Evolutionary conservation across 352 stramenopile species (phyloP).

Genomic region (Albugo candida): DNA sequence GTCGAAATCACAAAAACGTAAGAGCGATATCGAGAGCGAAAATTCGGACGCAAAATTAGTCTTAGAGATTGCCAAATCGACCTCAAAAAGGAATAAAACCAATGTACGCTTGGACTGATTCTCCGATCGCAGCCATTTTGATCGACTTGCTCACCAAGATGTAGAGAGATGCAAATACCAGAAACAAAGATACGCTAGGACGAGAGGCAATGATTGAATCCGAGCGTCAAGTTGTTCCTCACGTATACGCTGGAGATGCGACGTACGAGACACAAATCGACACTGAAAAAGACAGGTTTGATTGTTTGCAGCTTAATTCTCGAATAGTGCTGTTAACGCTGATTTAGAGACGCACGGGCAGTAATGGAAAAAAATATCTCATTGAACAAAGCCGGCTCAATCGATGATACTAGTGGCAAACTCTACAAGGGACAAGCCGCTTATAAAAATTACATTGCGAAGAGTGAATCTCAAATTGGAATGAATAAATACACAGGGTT

Average conservation of each 20-base stretch:
- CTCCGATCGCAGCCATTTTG: too few species aligned
- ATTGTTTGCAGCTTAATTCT: background rate
- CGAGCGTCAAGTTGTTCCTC: slow-evolving; percentile 48
- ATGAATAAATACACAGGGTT: slow-evolving; percentile 82
- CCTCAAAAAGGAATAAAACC: background rate
- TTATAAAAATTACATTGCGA: slow-evolving; percentile 79
- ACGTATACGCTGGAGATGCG: slow-evolving; percentile 60
- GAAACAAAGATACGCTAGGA: too few species aligned
- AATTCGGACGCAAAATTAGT: background rate
- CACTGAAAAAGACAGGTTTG: slow-evolving; percentile 48
- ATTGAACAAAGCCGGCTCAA: slow-evolving; percentile 42
- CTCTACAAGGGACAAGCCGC: slow-evolving; percentile 64
- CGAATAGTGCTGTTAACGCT: too few species aligned
- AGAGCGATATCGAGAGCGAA: background rate
- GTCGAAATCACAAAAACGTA: background rate
- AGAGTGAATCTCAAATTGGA: slow-evolving; percentile 72
- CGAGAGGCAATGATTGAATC: slow-evolving; percentile 21
- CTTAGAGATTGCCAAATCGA: background rate
- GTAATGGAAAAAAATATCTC: slow-evolving; percentile 64
- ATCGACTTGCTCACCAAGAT: too few species aligned
- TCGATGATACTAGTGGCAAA: slow-evolving; percentile 42
- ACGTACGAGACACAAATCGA: slow-evolving; percentile 75
- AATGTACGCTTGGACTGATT: background rate
- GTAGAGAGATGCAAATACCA: too few species aligned
- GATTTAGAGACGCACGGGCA: slow-evolving; percentile 42